Evolutionary conservation across 179 eudicot species (phyloP).

Genomic region (Carnegiea gigantea): DNA sequence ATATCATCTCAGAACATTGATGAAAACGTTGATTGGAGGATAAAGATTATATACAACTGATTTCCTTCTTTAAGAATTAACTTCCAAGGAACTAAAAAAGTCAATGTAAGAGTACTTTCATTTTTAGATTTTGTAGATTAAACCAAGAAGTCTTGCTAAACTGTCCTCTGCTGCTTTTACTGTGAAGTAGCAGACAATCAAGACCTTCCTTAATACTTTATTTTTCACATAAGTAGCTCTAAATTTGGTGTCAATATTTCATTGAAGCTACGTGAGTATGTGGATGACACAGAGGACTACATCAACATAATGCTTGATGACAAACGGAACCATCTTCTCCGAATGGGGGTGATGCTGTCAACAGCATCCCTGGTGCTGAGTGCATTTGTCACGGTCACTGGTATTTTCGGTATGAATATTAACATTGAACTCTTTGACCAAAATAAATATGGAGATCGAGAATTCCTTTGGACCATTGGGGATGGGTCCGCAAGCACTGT

Average conservation of each 20-base stretch:
- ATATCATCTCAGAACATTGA: not conserved
- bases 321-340: conserved; percentile 93
- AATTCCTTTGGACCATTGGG: conserved; percentile 83
- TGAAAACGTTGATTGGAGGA: not conserved
- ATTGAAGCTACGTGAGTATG: conserved; percentile 85
- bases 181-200: not conserved
- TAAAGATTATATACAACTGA: not conserved
- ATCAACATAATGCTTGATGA: conserved; percentile 98
- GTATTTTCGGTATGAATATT: conserved; percentile 87
- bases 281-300: conserved; percentile 98
- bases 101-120: not conserved
- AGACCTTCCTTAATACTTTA: not conserved
- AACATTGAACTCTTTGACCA: conserved; percentile 56
- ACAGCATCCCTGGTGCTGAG: conserved; percentile 87
- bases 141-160: no score
- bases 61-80: not conserved
- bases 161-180: no score
- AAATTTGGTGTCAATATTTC: not conserved
- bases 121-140: no score
- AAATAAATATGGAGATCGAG: conserved; percentile 39
- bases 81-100: not conserved
- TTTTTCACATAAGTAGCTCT: not conserved
- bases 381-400: conserved; percentile 83
- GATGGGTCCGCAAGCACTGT: conserved; percentile 69
- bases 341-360: conserved; percentile 95